Evolutionary conservation across 1,284 basidiomycete species (phyloP), one percentile per base, ranked within the genome.

Genomic region (Cutaneotrichosporon dermatis): DNA sequence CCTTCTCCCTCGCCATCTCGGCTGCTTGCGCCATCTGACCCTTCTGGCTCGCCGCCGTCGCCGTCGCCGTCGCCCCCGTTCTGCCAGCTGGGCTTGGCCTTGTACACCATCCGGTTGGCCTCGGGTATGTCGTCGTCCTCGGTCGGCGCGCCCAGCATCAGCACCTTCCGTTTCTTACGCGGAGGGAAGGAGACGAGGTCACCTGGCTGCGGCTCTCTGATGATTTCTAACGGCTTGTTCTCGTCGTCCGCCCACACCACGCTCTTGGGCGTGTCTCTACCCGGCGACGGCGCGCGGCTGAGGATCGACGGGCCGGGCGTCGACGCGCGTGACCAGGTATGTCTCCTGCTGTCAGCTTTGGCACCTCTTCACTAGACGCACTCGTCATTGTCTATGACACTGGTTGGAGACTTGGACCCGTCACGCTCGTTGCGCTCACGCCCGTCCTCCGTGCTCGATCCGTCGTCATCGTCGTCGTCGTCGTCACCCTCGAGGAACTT

Each of bases 221-320:
- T 50, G n/a, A 55, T 60, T 48, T 69, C 69, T 4, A 75, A 54
- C 10, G 73, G 73, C 9, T 71, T 57, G 43, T 65, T 62, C 60
- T 74, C 71, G 49, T 74, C 74, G 54, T 76, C 74, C 3, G 74
- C 74, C 60, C 73, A 76, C 34, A 70, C 62, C n/a, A 76, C 73
- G 37, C 70, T 54, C 58, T 73, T 76, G 6, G 50, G 52, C 1
- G 37, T 16, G 1, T 33, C 35, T 1, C 54, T 46, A 1, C 54
- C 56, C 0, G 62, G 58, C 4, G 56, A 49, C 2, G 53, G 49
- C 13, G 55, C 48, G 5, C 61, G 61, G 6, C 58, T 58, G 2
- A 63, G 41, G 11, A 63, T 63, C 0, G 58, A 58, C 6, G 53
- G 62, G 5, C 57, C 55, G 4, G 62, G 62, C 0, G 62, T 64